Evolutionary conservation across 305 asterid genomes (phyloP).

Genomic region (Fraxinus platypoda): DNA sequence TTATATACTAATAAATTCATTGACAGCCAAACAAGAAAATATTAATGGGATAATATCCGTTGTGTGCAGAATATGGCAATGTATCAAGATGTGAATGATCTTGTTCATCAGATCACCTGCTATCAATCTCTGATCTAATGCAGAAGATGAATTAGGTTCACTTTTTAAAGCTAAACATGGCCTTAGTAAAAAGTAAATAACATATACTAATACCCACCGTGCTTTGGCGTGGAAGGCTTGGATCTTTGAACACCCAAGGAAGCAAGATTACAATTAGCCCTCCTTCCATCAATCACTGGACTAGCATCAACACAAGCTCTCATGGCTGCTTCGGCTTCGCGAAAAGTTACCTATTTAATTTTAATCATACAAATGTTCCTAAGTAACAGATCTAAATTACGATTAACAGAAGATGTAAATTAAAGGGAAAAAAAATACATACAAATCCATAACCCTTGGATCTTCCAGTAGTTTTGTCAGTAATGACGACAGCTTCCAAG

Average conservation of each 20-base stretch:
- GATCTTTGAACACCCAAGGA: slow-evolving; percentile 96
- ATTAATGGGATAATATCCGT: not conserved
- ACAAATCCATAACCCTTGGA: slow-evolving; percentile 98
- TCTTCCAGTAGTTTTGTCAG: slow-evolving; percentile 91
- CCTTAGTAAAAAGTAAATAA: not conserved
- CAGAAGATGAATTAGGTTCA: not conserved
- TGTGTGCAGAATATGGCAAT: not conserved
- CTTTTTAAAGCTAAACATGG: not conserved
- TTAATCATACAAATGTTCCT: not conserved
- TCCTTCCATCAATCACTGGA: slow-evolving; percentile 95
- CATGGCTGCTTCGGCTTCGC: slow-evolving; percentile 93
- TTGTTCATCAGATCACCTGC: not conserved
- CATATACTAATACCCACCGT: slow-evolving; percentile 30
- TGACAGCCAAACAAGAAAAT: not conserved
- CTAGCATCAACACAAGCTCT: slow-evolving; percentile 90
- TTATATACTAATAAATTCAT: not conserved
- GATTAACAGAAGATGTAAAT: not conserved
- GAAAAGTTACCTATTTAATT: slow-evolving; percentile 69
- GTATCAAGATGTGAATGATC: not conserved
- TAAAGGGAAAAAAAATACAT: slow-evolving; percentile 1
- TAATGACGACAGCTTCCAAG: slow-evolving; percentile 91
- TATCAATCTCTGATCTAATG: not conserved
- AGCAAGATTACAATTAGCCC: slow-evolving; percentile 98
- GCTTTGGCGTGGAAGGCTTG: slow-evolving; percentile 88
- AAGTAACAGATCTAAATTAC: not conserved